These are phyloP conservation scores for Aureobasidium sp. DNA, from an alignment of 2,329 filamentous ascomycete genomes.

Conservation along the genomic window DNA sequence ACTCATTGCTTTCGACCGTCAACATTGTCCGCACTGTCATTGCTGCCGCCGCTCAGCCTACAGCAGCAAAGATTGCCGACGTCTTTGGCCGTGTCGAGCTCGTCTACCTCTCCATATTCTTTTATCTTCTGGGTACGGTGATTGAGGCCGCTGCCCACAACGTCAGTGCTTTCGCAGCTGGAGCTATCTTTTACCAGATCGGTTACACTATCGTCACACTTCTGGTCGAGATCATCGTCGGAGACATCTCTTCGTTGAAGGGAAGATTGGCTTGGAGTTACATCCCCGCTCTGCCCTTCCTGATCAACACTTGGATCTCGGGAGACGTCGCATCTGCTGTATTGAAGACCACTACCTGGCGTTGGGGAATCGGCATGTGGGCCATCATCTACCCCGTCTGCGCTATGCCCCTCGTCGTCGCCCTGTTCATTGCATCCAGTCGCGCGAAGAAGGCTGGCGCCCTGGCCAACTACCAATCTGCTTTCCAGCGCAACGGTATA, in stretches of 20 bases:
- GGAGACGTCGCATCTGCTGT: slow-evolving; percentile 51
- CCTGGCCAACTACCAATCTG: slow-evolving; percentile 39
- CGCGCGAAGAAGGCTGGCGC: slow-evolving; percentile 49
- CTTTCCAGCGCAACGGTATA: slow-evolving; percentile 37
- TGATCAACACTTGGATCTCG: slow-evolving; percentile 58
- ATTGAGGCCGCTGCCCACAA: slow-evolving; percentile 48
- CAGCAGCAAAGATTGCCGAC: slow-evolving; percentile 55
- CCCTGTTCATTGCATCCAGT: slow-evolving; percentile 44
- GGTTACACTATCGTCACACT: slow-evolving; percentile 57
- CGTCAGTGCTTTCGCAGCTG: slow-evolving; percentile 49
- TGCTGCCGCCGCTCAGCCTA: slow-evolving; percentile 48
- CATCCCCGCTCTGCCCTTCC: slow-evolving; percentile 52
- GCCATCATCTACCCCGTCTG: slow-evolving; percentile 57
- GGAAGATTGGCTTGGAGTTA: slow-evolving; percentile 60
- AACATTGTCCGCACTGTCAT: slow-evolving; percentile 54
- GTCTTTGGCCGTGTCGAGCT: slow-evolving; percentile 54
- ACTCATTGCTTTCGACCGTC: slow-evolving; percentile 53
- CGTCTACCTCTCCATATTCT: slow-evolving; percentile 48
- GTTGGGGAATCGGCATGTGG: slow-evolving; percentile 63
- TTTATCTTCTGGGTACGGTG: slow-evolving; percentile 50
- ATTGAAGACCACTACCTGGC: slow-evolving; percentile 44
- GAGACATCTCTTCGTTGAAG: slow-evolving; percentile 56
- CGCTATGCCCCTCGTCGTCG: slow-evolving; percentile 52
- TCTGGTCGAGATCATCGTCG: slow-evolving; percentile 58
- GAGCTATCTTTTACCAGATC: slow-evolving; percentile 54